These are phyloP conservation scores for Acacia confusa DNA, from an alignment of 306 rosid genomes.

Conservation along the genomic window DNA sequence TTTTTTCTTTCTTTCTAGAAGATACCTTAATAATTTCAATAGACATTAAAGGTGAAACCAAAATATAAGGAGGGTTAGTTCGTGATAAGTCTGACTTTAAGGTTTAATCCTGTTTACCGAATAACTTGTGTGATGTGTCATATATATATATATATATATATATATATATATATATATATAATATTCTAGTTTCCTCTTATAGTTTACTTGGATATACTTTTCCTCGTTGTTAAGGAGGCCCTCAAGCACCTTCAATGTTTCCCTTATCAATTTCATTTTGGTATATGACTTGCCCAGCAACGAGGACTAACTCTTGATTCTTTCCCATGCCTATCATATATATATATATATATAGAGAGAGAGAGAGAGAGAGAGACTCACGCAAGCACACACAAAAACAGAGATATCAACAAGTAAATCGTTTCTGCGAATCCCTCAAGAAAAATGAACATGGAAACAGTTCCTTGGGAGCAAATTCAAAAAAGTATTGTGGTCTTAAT, in stretches of 20 bases:
- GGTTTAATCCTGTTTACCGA: neutral
- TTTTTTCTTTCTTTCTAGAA: too few species aligned
- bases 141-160: neutral
- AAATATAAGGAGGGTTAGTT: neutral
- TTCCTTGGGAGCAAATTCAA: slow-evolving; percentile 39
- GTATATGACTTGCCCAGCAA: slow-evolving; percentile 51
- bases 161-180: too few species aligned
- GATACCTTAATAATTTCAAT: too few species aligned
- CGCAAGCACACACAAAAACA: too few species aligned
- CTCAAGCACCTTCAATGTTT: slow-evolving; percentile 32
- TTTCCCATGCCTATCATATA: neutral
- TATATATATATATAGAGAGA: neutral
- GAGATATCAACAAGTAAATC: neutral
- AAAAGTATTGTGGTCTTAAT: slow-evolving; percentile 51
- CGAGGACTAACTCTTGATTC: slow-evolving; percentile 32
- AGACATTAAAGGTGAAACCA: neutral
- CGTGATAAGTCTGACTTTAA: neutral
- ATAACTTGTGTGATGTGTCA: neutral
- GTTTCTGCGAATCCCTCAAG: slow-evolving; percentile 25
- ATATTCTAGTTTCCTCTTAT: neutral
- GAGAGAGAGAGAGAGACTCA: too few species aligned
- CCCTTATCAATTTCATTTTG: slow-evolving; percentile 53
- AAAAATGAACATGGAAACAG: slow-evolving; percentile 34
- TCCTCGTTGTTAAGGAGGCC: slow-evolving; percentile 36
- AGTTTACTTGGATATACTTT: slow-evolving; percentile 28